Evolutionary conservation across 2,329 filamentous ascomycete species (phyloP), one percentile per base, ranked within the genome.

Genomic region (Aureobasidium mangrovei): DNA sequence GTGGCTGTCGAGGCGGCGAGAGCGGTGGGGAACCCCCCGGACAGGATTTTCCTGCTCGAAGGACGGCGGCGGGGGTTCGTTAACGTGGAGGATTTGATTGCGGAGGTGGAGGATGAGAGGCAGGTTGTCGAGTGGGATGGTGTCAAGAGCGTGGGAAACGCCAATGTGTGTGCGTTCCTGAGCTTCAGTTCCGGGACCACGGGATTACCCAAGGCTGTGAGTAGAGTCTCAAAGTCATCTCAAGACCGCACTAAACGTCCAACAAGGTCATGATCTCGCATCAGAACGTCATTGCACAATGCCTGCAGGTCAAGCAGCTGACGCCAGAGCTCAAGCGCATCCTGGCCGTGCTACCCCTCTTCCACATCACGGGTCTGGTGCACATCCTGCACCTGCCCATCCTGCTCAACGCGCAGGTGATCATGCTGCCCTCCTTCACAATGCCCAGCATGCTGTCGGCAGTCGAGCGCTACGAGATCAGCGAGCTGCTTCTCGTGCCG

Each of bases 381-480:
- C 80, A 84, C 60, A 72, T 78, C 36, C 74, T 86, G 56, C 81
- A 85, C 62, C 70, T 85, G 0, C 82, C 83, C 0, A 67, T 85
- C 29, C 65, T 81, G 7, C 69, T 84, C 40, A 85, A 86, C 62
- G 80, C 79, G n/a, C 76, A 84, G 60, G 81, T 85, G 31, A 75
- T 81, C 63, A 83, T 86, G 74, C 73, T 85, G 1, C 79, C 81
- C 0, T 66, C 73, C 4, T 87, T 86, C 67, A 81, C 76, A n/a
- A 81, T 84, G 75, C 70, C 76, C 35, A 64, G 66, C 26, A 80
- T 83, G 75, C 75, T 84, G 7, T 61, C 72, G 32, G 72, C 78
- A 0, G 72, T 82, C 10, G 68, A 71, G 39, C 67, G 76, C 42
- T 76, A 81, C 68, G 70, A 76, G 57, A 74, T 83, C 57, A 67